Conservation (phyloP, 331 rosid genomes). For the Quercus lobata region DNA sequence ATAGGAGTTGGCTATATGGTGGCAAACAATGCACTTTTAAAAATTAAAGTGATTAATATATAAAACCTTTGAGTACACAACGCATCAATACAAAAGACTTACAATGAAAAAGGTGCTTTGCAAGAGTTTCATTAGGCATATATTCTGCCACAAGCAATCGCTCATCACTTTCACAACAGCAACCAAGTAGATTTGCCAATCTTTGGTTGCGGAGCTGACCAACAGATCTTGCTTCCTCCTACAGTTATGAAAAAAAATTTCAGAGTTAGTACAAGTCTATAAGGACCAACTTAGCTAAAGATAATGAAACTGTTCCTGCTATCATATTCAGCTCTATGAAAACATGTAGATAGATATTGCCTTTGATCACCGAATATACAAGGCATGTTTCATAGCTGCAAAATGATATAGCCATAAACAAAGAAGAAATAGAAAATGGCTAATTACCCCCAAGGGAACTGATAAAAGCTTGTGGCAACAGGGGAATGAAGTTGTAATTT, state of each 20-base stretch:
- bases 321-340: not conserved
- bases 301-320: not conserved
- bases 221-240: conserved; percentile 86
- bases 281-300: not conserved
- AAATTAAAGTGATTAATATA: not conserved
- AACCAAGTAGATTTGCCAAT: conserved; percentile 74
- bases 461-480: not conserved
- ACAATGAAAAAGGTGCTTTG: conserved; percentile 88
- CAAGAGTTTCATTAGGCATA: conserved; percentile 83
- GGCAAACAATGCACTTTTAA: not conserved
- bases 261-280: not conserved
- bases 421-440: not conserved
- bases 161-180: conserved; percentile 75
- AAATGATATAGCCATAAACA: not conserved
- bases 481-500: not conserved
- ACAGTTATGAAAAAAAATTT: conserved; percentile 12
- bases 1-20: not conserved
- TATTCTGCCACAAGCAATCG: conserved; percentile 84
- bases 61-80: not conserved
- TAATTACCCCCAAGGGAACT: not conserved
- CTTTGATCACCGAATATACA: not conserved
- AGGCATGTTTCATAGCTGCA: not conserved
- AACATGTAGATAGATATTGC: not conserved
- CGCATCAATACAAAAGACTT: conserved; percentile 22
- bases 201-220: conserved; percentile 82